phyloP scores from a whole-genome alignment of 139 green algal species.

The Coelastrella sp. region DNA sequence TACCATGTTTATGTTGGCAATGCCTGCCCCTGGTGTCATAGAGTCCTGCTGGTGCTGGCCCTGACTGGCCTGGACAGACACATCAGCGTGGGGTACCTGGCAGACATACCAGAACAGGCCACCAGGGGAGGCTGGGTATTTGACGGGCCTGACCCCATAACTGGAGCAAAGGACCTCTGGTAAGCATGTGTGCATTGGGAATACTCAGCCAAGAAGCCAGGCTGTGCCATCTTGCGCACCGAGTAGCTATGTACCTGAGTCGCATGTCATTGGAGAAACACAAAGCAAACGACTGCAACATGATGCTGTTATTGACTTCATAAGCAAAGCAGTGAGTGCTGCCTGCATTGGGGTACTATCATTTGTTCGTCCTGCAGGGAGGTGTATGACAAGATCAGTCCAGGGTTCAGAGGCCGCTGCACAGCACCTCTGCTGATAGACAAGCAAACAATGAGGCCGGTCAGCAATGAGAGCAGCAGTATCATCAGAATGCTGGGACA shows the following conservation, averaged over 20 bases:
- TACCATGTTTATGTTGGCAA: conserved; percentile 95
- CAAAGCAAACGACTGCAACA: too few relatives aligned
- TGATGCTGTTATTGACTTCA: neutral
- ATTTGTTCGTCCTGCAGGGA: conserved; percentile 57
- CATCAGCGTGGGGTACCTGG: conserved; percentile 40
- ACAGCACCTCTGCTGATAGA: conserved; percentile 93
- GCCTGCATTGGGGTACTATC: neutral
- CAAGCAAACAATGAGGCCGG: conserved; percentile 37
- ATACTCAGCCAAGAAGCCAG: too few relatives aligned
- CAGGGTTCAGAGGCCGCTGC: conserved; percentile 85
- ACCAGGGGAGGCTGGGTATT: conserved; percentile 84
- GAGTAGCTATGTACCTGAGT: too few relatives aligned
- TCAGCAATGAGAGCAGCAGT: conserved; percentile 86
- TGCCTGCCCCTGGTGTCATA: conserved; percentile 97
- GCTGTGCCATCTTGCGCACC: too few relatives aligned
- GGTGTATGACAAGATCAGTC: conserved; percentile 82
- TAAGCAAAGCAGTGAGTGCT: neutral
- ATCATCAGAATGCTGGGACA: conserved; percentile 80
- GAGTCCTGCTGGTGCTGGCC: conserved; percentile 80
- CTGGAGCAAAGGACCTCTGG: conserved; percentile 68
- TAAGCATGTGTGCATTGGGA: conserved; percentile 18
- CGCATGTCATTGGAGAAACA: too few relatives aligned
- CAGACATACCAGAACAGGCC: conserved; percentile 83
- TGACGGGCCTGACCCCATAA: conserved; percentile 63
- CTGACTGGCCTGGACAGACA: conserved; percentile 64